Conservation (phyloP, 352 stramenopile genomes). For the Elongisporangium undulatum region DNA sequence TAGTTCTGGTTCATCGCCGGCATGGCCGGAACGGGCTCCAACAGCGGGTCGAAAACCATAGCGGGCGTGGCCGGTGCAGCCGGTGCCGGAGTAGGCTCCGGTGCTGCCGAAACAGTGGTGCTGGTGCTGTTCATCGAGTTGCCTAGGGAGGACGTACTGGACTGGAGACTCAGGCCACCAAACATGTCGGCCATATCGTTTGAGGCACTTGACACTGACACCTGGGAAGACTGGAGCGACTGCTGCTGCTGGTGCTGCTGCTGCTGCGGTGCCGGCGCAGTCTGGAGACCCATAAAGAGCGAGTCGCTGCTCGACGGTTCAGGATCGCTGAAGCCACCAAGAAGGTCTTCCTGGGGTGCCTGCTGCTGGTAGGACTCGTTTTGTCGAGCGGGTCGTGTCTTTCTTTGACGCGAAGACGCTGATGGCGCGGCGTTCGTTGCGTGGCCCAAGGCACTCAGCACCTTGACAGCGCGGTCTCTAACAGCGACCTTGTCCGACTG, state of each 20-base stretch:
- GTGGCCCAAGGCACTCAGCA: conserved; percentile 57
- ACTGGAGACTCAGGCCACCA: conserved; percentile 8
- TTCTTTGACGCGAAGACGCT: conserved; percentile 13
- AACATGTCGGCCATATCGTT: neutral
- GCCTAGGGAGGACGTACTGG: conserved; percentile 24
- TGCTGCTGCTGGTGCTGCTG: neutral
- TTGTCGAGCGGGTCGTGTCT: neutral
- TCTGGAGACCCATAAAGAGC: conserved; percentile 20
- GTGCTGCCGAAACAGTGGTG: conserved; percentile 1
- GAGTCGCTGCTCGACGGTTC: conserved; percentile 22
- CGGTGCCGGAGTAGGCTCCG: conserved; percentile 13
- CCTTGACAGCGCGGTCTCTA: conserved; percentile 71
- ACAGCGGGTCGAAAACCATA: conserved; percentile 64
- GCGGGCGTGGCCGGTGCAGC: conserved; percentile 24
- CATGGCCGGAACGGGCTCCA: conserved; percentile 47
- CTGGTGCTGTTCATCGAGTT: conserved; percentile 9
- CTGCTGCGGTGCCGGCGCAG: conserved; percentile 11
- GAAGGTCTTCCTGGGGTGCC: neutral
- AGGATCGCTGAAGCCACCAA: neutral
- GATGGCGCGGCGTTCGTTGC: conserved; percentile 22
- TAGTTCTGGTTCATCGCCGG: conserved; percentile 37
- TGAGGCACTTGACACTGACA: neutral
- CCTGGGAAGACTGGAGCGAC: neutral
- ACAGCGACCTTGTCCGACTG: conserved; percentile 78
- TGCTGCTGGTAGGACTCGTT: conserved; percentile 12